A percentile compares a stretch with the other conserved stretches of the same genome.
Conservation (phyloP, 495 filamentous ascomycete genomes). For the Darksidea phi region DNA sequence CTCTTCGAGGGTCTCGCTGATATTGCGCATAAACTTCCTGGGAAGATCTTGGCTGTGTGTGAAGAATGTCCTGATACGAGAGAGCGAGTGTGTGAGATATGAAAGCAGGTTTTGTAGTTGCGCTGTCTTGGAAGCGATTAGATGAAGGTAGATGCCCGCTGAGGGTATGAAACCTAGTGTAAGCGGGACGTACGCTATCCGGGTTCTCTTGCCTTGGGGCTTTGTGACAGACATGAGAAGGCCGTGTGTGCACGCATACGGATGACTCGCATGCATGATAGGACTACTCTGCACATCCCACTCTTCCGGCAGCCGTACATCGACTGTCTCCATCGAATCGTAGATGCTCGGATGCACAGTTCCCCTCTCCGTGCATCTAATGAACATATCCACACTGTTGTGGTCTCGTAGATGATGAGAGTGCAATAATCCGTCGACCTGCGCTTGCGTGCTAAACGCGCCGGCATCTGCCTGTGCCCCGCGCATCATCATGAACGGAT, state of each 20-base stretch:
- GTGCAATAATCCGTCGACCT: conserved; percentile 69
- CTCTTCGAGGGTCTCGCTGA: conserved; percentile 65
- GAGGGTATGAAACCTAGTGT: conserved; percentile 78
- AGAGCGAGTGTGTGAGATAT: conserved; percentile 75
- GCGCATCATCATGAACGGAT: conserved; percentile 16
- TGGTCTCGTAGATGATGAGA: conserved; percentile 59
- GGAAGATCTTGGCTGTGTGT: conserved; percentile 80
- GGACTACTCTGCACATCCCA: conserved; percentile 17
- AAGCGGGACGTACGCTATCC: conserved; percentile 64
- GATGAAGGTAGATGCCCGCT: conserved; percentile 74
- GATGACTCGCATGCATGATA: conserved; percentile 66
- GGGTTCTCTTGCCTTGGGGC: background rate
- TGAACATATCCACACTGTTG: conserved; percentile 75
- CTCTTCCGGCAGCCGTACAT: conserved; percentile 48
- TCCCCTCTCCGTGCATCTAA: conserved; percentile 75
- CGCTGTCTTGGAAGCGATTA: conserved; percentile 82
- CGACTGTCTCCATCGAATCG: conserved; percentile 83
- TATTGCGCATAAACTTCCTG: conserved; percentile 67
- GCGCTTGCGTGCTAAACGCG: conserved; percentile 67
- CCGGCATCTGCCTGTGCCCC: conserved; percentile 49
- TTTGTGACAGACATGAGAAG: conserved; percentile 53
- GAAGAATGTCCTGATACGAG: conserved; percentile 74
- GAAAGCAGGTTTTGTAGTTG: conserved; percentile 80
- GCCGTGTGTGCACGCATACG: conserved; percentile 71
- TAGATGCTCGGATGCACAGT: conserved; percentile 82